These are phyloP conservation scores for Candida insectorum DNA, from an alignment of 805 yeast species.

Conservation along the genomic window DNA sequence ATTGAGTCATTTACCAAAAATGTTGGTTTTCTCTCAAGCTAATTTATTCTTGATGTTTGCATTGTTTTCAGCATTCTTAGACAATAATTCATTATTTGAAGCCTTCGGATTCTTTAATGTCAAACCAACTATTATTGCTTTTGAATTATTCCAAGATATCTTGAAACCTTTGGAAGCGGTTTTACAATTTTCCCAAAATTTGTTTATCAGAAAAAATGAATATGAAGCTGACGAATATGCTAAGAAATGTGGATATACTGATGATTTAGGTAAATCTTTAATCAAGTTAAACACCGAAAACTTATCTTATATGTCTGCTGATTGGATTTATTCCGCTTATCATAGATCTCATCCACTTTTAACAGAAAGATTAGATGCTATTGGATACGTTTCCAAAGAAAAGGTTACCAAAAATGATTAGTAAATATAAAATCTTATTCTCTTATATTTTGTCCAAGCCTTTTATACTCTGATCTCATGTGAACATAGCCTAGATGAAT, in stretches of 20 bases:
- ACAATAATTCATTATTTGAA: conserved; percentile 71
- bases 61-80: conserved; percentile 74
- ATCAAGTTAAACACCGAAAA: conserved; percentile 77
- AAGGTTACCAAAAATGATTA: conserved; percentile 16
- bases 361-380: conserved; percentile 81
- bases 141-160: conserved; percentile 73
- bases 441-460: conserved; percentile 20
- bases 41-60: conserved; percentile 66
- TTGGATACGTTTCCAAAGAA: conserved; percentile 48
- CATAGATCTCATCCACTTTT: conserved; percentile 90
- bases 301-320: conserved; percentile 83
- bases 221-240: conserved; percentile 93
- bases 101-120: conserved; percentile 70
- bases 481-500: conserved; percentile 79
- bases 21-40: conserved; percentile 61
- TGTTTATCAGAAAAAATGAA: conserved; percentile 81
- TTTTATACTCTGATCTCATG: conserved; percentile 58
- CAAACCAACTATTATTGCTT: conserved; percentile 78
- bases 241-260: conserved; percentile 64
- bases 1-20: conserved; percentile 78
- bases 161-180: conserved; percentile 73
- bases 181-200: conserved; percentile 62
- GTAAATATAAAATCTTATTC: not conserved
- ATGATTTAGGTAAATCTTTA: conserved; percentile 66
- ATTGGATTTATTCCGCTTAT: conserved; percentile 84